Percentiles rank a stretch among this genome's conserved stretches.
Conservation (phyloP, 352 stramenopile genomes). For the Phytophthora podocarpi region DNA sequence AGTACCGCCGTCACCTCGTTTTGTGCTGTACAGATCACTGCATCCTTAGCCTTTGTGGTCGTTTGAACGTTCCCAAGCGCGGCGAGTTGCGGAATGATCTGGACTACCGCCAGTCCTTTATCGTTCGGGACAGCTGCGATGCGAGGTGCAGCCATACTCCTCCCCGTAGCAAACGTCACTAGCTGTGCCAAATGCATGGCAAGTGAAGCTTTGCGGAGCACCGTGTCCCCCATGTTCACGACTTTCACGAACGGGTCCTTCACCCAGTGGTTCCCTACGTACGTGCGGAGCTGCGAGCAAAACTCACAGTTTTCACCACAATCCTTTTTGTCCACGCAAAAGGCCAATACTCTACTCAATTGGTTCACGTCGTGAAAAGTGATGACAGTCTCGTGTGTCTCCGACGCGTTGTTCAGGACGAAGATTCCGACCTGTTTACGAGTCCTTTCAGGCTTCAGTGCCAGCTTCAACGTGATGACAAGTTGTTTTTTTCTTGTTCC, state of each 20-base stretch:
- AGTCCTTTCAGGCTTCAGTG: constrained; percentile 8
- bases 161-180: constrained; percentile 10
- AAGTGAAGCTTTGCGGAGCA: constrained; percentile 18
- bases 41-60: not conserved
- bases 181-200: constrained; percentile 21
- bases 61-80: not conserved
- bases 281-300: constrained; percentile 9
- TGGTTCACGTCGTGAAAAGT: constrained; percentile 28
- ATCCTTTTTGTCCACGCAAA: constrained; percentile 14
- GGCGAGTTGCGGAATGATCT: constrained; percentile 6
- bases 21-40: constrained; percentile 1
- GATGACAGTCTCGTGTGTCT: not conserved
- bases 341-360: constrained; percentile 9
- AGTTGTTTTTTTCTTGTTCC: constrained; percentile 30
- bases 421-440: constrained; percentile 14
- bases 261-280: constrained; percentile 17
- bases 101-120: constrained; percentile 2
- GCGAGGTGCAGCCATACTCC: not conserved
- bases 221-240: constrained; percentile 7
- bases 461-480: constrained; percentile 21
- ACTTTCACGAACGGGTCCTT: constrained; percentile 19
- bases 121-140: not conserved
- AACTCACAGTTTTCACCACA: constrained; percentile 14
- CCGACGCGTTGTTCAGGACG: constrained; percentile 3
- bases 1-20: constrained; percentile 18